Percentiles rank a stretch among this genome's conserved stretches.
Conservation (phyloP, 2,329 filamentous ascomycete genomes). For the Ceratocystis destructans region DNA sequence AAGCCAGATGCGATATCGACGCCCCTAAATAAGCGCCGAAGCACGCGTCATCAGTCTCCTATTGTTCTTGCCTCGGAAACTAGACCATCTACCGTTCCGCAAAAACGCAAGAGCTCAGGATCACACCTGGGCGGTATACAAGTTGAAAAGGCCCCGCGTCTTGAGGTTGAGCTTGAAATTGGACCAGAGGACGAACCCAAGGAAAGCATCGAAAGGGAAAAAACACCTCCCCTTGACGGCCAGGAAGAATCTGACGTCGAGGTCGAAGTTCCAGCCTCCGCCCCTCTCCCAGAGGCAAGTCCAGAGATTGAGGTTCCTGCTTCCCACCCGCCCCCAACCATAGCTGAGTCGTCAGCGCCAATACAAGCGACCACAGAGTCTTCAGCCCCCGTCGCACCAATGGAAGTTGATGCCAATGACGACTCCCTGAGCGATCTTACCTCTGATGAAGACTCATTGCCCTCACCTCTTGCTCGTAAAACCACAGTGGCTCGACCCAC, state of each 20-base stretch:
- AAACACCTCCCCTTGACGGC: not conserved
- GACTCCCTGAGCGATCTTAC: constrained; percentile 24
- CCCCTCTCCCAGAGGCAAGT: not conserved
- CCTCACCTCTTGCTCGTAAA: constrained; percentile 27
- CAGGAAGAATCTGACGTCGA: constrained; percentile 5
- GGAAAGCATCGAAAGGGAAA: not conserved
- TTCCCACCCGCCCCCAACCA: constrained; percentile 14
- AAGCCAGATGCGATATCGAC: constrained; percentile 55
- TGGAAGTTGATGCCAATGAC: constrained; percentile 10
- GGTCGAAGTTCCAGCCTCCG: constrained; percentile 17
- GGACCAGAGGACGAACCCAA: constrained; percentile 17
- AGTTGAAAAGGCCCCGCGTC: constrained; percentile 28
- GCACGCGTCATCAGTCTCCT: constrained; percentile 24
- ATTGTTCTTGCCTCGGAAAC: not conserved
- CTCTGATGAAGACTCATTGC: constrained; percentile 20
- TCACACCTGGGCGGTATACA: constrained; percentile 28
- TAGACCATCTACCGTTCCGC: constrained; percentile 16
- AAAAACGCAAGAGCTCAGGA: constrained; percentile 45
- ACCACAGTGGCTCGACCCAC: constrained; percentile 25
- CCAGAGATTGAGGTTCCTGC: constrained; percentile 16
- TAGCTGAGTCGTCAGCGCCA: not conserved
- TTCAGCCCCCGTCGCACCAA: constrained; percentile 6
- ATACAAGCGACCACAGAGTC: not conserved
- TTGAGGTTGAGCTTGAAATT: constrained; percentile 23
- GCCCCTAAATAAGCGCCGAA: constrained; percentile 39